Base-by-base conservation (phyloP, 108 stramenopile genomes). In the Cyclostephanos tholiformis region DNA sequence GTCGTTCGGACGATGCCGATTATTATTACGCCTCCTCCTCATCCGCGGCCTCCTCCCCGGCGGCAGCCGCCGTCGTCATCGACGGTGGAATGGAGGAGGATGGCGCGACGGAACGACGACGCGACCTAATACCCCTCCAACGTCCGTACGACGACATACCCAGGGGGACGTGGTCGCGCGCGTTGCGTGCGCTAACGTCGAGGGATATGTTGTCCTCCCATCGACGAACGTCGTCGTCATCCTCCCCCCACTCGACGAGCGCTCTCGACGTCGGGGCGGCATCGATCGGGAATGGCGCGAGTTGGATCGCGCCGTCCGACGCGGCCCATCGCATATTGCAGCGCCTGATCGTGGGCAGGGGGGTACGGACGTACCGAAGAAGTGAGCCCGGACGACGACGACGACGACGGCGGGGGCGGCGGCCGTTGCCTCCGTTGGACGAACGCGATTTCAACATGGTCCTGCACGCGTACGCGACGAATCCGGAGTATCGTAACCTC, bases 381-480 rank as follows among this genome's bases (percentile, higher is more conserved):
- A 61, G 65, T 13, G 20, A 61, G 52, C 38, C 19, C 2, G 11
- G 43, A 59, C 19, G 39, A 39, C 13, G n/a, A 13, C 17, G 43
- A 59, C 19, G 39, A 39, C 13, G n/a, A 13, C 17, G 22, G 32
- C 46, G 68, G 29, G 27, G 59, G 22, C 23, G 41, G 55, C 44
- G 62, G 27, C 38, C 49, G 20, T 14, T 41, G 39, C 51, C 20
- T 10, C 19, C 46, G 25, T 68, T 93, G 13, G 82, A 82, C 27
- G 92, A 93, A 72, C 74, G 84, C 26, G 92, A 93, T 72, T 91
- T 91, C 76, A 88, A 87, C 67, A 83, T 86, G 67, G 89, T 93
- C 0, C 78, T 93, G 11, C 88, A 91, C 65, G 80, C 88, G 13
- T 90, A 88, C 39, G 67, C 79, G 7, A 4, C 62, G 20, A 1